Base-by-base conservation (phyloP, 225 moss, liverwort and hornwort species). In the Takakia lepidozioides region DNA sequence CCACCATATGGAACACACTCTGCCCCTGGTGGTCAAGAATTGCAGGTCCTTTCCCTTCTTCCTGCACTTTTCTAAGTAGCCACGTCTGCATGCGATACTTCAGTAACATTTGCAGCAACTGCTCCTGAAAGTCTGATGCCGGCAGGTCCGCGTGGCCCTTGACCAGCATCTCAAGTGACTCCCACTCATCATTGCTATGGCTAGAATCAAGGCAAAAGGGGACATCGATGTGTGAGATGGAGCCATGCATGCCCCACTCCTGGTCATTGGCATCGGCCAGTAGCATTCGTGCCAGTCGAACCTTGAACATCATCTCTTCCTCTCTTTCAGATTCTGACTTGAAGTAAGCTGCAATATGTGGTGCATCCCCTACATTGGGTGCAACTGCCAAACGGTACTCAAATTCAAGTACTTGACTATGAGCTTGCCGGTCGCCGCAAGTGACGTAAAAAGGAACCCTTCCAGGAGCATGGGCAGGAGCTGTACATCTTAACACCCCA, bases 351-450 rank as follows among this genome's bases (percentile, higher is more conserved):
- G 49, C 46, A 7, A 32, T 7, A n/a, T n/a, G n/a, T n/a, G n/a
- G n/a, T n/a, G n/a, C n/a, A n/a, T n/a, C n/a, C n/a, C n/a, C n/a
- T n/a, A n/a, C n/a, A n/a, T n/a, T n/a, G n/a, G n/a, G n/a, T n/a
- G n/a, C n/a, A n/a, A n/a, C n/a, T 16, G 56, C 43, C 34, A 19
- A 63, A 17, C 87, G 77, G 54, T 80, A 98, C 70, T 83, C 87
- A 47, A 98, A 98, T 23, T 81, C 58, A 2, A 84, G 74, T 17
- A 90, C 57, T 55, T 98, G 84, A 72, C 95, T 98, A 49, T 78
- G 78, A 5, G 77, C 64, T 68, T 81, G 87, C 43, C 95, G 73
- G 66, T 90, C 82, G 27, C 82, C 75, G 38, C 84, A 72, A 15
- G 87, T 90, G 46, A 98, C 59, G 49, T 98, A 98, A 5, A 98